Conservation (phyloP, 768 basidiomycete species). For the Podaxis carcinomalis region DNA sequence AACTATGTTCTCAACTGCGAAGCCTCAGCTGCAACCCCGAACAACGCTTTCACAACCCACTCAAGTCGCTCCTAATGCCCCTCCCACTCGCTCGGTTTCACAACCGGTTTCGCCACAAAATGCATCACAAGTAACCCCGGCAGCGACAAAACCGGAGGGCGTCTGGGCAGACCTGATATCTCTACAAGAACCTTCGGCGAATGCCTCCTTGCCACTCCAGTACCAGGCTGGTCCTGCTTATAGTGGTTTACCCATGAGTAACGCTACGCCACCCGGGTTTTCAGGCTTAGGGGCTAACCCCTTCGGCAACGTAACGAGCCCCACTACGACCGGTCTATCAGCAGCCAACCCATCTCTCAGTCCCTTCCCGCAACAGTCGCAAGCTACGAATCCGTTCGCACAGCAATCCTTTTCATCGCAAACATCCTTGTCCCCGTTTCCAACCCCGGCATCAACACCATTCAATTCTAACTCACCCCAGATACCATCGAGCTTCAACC, state of each 20-base stretch:
- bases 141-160: slow-evolving; percentile 19
- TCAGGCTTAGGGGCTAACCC: neutral
- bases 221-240: slow-evolving; percentile 18
- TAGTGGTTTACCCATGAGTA: slow-evolving; percentile 9
- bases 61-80: slow-evolving; percentile 14
- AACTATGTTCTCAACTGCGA: slow-evolving; percentile 12
- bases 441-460: slow-evolving; percentile 20
- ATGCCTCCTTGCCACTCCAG: slow-evolving; percentile 51
- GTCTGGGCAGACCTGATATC: slow-evolving; percentile 60
- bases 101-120: slow-evolving; percentile 19
- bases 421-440: slow-evolving; percentile 15
- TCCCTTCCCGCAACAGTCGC: slow-evolving; percentile 19
- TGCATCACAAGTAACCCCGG: slow-evolving; percentile 9
- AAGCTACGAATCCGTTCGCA: slow-evolving; percentile 14
- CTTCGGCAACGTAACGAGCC: neutral
- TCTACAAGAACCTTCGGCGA: slow-evolving; percentile 37
- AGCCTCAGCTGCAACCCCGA: slow-evolving; percentile 12
- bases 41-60: slow-evolving; percentile 12
- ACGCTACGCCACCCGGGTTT: neutral
- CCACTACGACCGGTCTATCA: neutral
- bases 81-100: slow-evolving; percentile 20
- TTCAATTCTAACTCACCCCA: slow-evolving; percentile 16
- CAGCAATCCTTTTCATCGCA: slow-evolving; percentile 15
- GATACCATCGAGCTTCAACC: slow-evolving; percentile 15
- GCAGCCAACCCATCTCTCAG: slow-evolving; percentile 11